These are phyloP conservation scores for Stagonosporopsis rhizophila DNA, from an alignment of 2,329 filamentous ascomycete species.

Conservation along the genomic window DNA sequence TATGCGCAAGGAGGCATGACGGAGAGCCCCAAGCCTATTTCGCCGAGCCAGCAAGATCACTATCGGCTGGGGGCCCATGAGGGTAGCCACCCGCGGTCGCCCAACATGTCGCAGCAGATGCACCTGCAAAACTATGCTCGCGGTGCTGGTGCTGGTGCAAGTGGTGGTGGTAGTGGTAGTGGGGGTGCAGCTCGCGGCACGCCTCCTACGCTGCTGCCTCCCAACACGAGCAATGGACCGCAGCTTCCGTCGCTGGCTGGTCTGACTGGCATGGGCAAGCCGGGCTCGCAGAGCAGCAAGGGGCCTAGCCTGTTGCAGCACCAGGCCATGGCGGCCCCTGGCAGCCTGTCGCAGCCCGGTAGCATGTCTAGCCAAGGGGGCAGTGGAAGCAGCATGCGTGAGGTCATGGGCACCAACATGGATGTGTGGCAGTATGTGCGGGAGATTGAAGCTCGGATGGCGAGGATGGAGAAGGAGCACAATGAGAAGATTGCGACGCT, in stretches of 20 bases:
- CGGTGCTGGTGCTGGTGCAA: slow-evolving; percentile 61
- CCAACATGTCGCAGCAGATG: slow-evolving; percentile 69
- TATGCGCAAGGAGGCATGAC: slow-evolving; percentile 78
- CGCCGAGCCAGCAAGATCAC: slow-evolving; percentile 65
- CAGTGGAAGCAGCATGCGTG: slow-evolving; percentile 68
- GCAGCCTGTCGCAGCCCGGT: slow-evolving; percentile 57
- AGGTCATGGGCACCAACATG: slow-evolving; percentile 65
- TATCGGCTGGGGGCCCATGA: slow-evolving; percentile 62
- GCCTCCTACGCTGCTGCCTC: slow-evolving; percentile 57
- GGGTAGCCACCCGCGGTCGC: slow-evolving; percentile 61
- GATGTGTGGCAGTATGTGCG: slow-evolving; percentile 77
- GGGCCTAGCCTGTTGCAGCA: slow-evolving; percentile 52
- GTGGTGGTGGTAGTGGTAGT: no score
- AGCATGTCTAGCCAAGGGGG: slow-evolving; percentile 63
- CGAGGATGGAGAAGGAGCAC: slow-evolving; percentile 57
- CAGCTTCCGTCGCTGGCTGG: slow-evolving; percentile 55
- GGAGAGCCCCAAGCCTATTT: slow-evolving; percentile 86
- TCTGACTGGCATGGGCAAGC: slow-evolving; percentile 46
- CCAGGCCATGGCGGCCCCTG: slow-evolving; percentile 45
- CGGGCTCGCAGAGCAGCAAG: slow-evolving; percentile 42
- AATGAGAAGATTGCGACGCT: slow-evolving; percentile 53
- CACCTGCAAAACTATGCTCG: slow-evolving; percentile 67
- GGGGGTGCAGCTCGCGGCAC: slow-evolving; percentile 60
- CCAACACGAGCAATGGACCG: slow-evolving; percentile 51
- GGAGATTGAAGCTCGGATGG: slow-evolving; percentile 65